Evolutionary conservation across 164 flowering plant species (phyloP), one percentile per base, ranked within the genome.

Genomic region (Chloranthus sessilifolius): DNA sequence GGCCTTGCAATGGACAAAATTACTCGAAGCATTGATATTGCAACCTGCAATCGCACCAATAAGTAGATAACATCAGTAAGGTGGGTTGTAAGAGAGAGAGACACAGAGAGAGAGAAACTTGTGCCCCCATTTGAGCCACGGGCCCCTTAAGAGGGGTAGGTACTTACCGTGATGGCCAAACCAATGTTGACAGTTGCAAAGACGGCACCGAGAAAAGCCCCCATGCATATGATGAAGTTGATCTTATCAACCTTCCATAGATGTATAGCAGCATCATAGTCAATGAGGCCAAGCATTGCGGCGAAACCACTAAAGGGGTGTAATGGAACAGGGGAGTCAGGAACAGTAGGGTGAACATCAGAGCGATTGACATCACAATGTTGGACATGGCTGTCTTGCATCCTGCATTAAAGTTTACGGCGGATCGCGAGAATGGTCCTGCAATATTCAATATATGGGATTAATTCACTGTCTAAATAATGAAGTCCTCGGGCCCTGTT

Each of bases 351-450:
- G 82, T 78, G 22, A 80, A 19, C 79, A 80, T 71, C 52, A 83
- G 76, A 1, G 78, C 82, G 0, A 28, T 30, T 3, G 90, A 78
- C 86, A 80, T 80, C 2, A 80, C 86, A 19, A 80, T 74, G 74
- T 83, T 83, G 0, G 90, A 80, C 15, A 74, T 68, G 11, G 86
- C 79, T 6, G 74, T 65, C 58, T 76, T 78, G 65, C 82, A 74
- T n/a, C 90, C 90, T 4, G 86, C 82, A 46, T 76, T 80, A 74
- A 64, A 78, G 52, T 80, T 83, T 61, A 80, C 90, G 0, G 86
- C 86, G 0, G 84, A 55, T 22, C 83, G 31, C 7, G 86, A 83
- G 52, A 83, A 80, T 33, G 86, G 78, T 4, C 86, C 84, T 78
- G 70, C 34, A 61, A 56, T n/a, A n/a, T n/a, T n/a, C n/a, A n/a